Evolutionary conservation across 176 grass and related monocot genomes (phyloP), one percentile per base, ranked within the genome.

Genomic region (Rhynchospora breviuscula): DNA sequence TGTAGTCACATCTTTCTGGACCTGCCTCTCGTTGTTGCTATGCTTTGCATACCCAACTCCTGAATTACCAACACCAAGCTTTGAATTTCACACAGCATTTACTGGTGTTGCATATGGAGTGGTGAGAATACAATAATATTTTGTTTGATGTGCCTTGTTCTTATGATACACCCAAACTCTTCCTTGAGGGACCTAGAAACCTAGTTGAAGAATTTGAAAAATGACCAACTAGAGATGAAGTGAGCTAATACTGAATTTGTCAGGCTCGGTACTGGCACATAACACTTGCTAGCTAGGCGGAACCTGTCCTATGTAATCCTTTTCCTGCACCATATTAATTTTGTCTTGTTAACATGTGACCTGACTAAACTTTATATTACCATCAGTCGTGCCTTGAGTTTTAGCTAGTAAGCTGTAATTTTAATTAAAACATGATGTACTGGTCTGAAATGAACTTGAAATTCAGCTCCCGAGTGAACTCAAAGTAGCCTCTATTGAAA

Each of bases 71-170:
- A 99, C 96, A 5, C 96, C 96, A 53, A 99, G 96, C 85, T 99
- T 93, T 87, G 96, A 99, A 19, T 95, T 88, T 76, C 96, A 99
- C 67, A 70, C 96, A 44, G 89, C 96, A 74, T 99, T 99, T 86
- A 95, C 85, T 60, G 96, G 96, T 53, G 96, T 99, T 62, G 89
- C 89, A 85, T 95, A 95, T 0, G 96, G 96, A 93, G 95, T 99
- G 87, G 96, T 99, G 92, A 99, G 96, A 76, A 58, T 58, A 45
- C 48, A 9, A 57, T 26, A 5, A 29, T 52, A 25, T 65, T 48
- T 66, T 52, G 35, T 82, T 66, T 8, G 13, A 66, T 53, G 47
- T 66, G 4, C 59, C 59, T 63, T 81, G 63, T 48, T 65, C 11
- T 23, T 5, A 51, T 7, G 45, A 70, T 73, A 51, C 8, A 14